Evolutionary conservation across 2,329 filamentous ascomycete species (phyloP), one percentile per base, ranked within the genome.

Genomic region (Immersiporthe knoxdaviesiana): DNA sequence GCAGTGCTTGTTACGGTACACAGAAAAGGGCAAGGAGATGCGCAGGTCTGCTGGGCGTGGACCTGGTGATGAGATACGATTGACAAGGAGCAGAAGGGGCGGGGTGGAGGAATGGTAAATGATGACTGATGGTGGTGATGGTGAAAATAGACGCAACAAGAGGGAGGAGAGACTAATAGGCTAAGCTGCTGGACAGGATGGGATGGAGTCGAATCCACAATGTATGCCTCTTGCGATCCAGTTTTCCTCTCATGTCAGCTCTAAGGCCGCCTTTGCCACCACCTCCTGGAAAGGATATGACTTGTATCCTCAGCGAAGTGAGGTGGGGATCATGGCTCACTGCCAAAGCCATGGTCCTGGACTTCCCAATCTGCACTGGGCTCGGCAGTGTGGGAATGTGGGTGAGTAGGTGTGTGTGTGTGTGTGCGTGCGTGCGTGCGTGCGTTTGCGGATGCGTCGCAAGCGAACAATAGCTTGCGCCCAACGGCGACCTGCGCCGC

Each of bases 161-260:
- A 14, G 32, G 37, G 30, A 35, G 56, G 30, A 35, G 27, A 44
- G 27, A 14, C 12, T 35, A 21, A n/a, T 21, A 56, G 24, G 52
- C 52, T 30, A 63, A 52, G 62, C 62, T 35, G 27, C 21, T 52
- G 44, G 44, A 47, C 7, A n/a, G 18, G 44, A 47, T 47, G 21
- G 21, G 44, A 47, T n/a, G 62, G 44, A 32, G 41, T 50, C 39
- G 61, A 10, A 52, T 63, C 62, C 62, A 63, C 62, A 52, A 24
- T 7, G 27, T 18, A 37, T 12, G 41, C 24, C 52, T 63, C 30
- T 27, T 50, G n/a, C 44, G 62, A 32, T 63, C 41, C 44, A 50
- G 14, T 63, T 63, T 35, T 32, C 44, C 50, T 52, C 41, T 52
- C 41, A 52, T 44, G 62, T 52, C 62, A 32, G 59, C 41, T 37